A percentile compares a stretch with the other conserved stretches of the same genome.
Conservation (phyloP, 2,329 filamentous ascomycete species). For the Microdochium nivale region DNA sequence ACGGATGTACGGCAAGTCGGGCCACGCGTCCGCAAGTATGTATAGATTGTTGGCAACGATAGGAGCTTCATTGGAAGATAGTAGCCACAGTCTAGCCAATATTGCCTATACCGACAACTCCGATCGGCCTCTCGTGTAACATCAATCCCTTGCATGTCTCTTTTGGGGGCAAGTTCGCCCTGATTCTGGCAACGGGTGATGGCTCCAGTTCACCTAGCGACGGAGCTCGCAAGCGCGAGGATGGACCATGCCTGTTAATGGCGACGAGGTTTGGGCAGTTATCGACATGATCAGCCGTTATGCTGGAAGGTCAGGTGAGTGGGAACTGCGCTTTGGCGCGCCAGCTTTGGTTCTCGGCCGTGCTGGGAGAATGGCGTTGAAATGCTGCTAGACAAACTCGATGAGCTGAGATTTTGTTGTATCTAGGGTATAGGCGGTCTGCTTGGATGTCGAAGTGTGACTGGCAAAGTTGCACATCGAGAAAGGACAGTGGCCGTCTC, state of each 20-base stretch:
- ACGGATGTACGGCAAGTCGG: slow-evolving; percentile 5
- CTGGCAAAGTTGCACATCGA: background rate
- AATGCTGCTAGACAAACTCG: slow-evolving; percentile 23
- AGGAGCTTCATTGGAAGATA: slow-evolving; percentile 24
- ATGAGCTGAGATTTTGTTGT: slow-evolving; percentile 26
- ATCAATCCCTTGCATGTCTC: slow-evolving; percentile 30
- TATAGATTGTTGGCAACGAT: slow-evolving; percentile 28
- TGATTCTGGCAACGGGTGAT: slow-evolving; percentile 20
- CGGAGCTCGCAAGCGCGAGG: slow-evolving; percentile 23
- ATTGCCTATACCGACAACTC: slow-evolving; percentile 29
- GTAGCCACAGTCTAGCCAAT: slow-evolving; percentile 25
- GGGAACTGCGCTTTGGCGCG: slow-evolving; percentile 28
- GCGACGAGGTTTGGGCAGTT: slow-evolving; percentile 26
- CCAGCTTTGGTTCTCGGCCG: slow-evolving; percentile 28
- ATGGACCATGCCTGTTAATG: slow-evolving; percentile 37
- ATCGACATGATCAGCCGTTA: slow-evolving; percentile 28
- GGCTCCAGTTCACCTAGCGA: slow-evolving; percentile 21
- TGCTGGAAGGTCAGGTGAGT: slow-evolving; percentile 24
- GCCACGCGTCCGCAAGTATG: slow-evolving; percentile 21
- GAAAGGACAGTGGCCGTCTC: background rate
- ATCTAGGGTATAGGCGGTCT: slow-evolving; percentile 31
- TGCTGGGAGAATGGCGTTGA: slow-evolving; percentile 26
- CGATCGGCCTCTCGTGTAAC: slow-evolving; percentile 23
- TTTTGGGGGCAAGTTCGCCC: slow-evolving; percentile 23
- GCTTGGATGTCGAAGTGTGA: slow-evolving; percentile 13